Conservation (phyloP, 169 alveolate species). For the Plasmodium blacklocki region DNA sequence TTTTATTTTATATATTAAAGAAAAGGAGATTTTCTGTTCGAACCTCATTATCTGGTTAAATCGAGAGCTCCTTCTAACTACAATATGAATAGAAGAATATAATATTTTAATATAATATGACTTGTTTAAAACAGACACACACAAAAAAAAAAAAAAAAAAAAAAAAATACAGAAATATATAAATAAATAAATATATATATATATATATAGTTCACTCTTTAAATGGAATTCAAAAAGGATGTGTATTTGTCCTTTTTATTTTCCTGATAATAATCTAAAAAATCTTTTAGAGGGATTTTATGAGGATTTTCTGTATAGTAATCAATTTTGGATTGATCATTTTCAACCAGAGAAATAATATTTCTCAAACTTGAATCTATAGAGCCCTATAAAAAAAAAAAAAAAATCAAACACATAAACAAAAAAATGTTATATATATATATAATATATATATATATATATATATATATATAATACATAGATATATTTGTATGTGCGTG, state of each 20-base stretch:
- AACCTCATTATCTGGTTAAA: too few relatives aligned
- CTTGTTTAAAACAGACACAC: too few relatives aligned
- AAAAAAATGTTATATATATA: neutral
- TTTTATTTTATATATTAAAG: too few relatives aligned
- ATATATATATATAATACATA: neutral
- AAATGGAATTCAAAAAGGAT: constrained; percentile 38
- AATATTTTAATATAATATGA: too few relatives aligned
- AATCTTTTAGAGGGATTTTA: constrained; percentile 48
- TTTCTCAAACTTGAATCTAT: constrained; percentile 58
- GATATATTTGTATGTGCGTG: neutral
- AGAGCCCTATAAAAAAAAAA: constrained; percentile 48
- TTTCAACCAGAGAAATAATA: constrained; percentile 57
- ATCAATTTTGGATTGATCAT: constrained; percentile 35
- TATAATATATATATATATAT: neutral
- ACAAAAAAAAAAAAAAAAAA: too few relatives aligned
- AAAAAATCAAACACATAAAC: neutral
- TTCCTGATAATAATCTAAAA: constrained; percentile 31
- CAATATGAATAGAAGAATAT: too few relatives aligned
- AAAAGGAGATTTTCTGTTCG: too few relatives aligned
- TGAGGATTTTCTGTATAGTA: constrained; percentile 69
- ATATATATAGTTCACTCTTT: neutral
- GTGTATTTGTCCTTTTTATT: constrained; percentile 16
- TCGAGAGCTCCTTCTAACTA: too few relatives aligned
- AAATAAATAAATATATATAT: too few relatives aligned
- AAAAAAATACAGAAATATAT: too few relatives aligned